These are phyloP conservation scores for Albatrellus sp. DNA, from an alignment of 1,284 basidiomycete genomes.

Conservation along the genomic window DNA sequence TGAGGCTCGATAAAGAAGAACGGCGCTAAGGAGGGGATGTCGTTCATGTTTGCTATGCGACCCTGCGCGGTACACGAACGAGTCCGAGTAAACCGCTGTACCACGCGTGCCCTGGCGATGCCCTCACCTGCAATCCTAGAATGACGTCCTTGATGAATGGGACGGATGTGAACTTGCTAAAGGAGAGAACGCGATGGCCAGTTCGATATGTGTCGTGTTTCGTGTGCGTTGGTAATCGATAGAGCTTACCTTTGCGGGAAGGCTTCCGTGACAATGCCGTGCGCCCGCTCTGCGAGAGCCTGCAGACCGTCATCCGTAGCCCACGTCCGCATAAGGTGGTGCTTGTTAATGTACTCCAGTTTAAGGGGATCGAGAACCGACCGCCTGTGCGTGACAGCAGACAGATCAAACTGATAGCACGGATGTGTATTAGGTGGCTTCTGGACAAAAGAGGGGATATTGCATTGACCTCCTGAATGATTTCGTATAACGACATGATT, in stretches of 20 bases:
- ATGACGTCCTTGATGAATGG: constrained; percentile 51
- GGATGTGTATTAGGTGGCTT: neutral
- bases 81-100: neutral
- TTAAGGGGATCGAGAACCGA: constrained; percentile 62
- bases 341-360: constrained; percentile 68
- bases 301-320: constrained; percentile 31
- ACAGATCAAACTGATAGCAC: constrained; percentile 50
- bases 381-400: constrained; percentile 62
- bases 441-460: neutral
- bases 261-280: constrained; percentile 31
- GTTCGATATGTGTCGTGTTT: neutral
- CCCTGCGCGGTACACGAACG: constrained; percentile 30
- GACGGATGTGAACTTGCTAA: constrained; percentile 34
- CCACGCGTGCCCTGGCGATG: neutral
- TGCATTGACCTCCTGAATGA: constrained; percentile 42
- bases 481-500: constrained; percentile 50
- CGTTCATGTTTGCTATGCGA: constrained; percentile 54
- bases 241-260: constrained; percentile 30
- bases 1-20: constrained; percentile 71
- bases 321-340: constrained; percentile 47
- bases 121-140: constrained; percentile 35
- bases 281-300: constrained; percentile 35
- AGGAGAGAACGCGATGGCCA: constrained; percentile 3
- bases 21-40: constrained; percentile 52
- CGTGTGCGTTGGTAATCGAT: neutral